Conservation (phyloP, 1,284 basidiomycete genomes). For the Leccinum pallidistipes region DNA sequence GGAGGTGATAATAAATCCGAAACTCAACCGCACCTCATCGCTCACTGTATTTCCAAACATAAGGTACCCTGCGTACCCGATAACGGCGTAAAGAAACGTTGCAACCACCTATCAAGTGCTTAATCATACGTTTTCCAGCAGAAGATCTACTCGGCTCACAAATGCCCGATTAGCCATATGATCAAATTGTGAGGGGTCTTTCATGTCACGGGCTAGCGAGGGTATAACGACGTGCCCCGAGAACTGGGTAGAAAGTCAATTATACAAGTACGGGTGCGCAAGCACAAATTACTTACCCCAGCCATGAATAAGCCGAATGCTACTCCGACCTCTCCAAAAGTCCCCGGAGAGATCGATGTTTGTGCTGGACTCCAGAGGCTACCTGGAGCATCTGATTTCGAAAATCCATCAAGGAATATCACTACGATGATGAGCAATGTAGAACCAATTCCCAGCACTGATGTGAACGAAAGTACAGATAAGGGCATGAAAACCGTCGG, state of each 20-base stretch:
- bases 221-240: conserved; percentile 94
- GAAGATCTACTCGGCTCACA: conserved; percentile 40
- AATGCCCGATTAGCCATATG: conserved; percentile 87
- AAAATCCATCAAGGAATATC: conserved; percentile 82
- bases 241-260: conserved; percentile 49
- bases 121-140: neutral
- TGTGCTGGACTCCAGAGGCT: conserved; percentile 76
- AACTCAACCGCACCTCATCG: conserved; percentile 67
- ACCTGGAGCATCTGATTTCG: conserved; percentile 79
- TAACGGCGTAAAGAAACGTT: conserved; percentile 75
- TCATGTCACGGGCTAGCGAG: conserved; percentile 89
- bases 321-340: conserved; percentile 62
- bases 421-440: conserved; percentile 78
- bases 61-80: conserved; percentile 85
- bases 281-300: conserved; percentile 56
- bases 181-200: conserved; percentile 78
- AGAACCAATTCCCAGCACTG: conserved; percentile 81
- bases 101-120: conserved; percentile 57
- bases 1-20: neutral
- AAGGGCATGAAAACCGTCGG: conserved; percentile 86
- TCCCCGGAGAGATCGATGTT: conserved; percentile 65
- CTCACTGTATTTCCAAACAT: conserved; percentile 88
- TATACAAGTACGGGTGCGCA: neutral
- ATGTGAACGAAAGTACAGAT: conserved; percentile 82
- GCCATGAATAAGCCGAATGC: conserved; percentile 93